Evolutionary conservation across 768 basidiomycete species (phyloP).

Genomic region (Butyriboletus loyo): DNA sequence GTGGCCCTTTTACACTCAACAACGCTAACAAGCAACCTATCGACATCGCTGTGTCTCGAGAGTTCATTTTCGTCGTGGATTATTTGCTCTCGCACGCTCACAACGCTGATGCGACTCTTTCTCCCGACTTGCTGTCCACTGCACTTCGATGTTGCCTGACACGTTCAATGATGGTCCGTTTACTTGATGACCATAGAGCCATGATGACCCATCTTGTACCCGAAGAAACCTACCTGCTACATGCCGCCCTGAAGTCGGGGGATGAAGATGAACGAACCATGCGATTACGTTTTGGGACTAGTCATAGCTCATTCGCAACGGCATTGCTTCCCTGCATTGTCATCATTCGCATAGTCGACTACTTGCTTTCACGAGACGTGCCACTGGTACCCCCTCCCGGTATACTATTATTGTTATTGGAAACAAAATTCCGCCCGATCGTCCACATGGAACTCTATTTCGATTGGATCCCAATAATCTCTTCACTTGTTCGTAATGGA

Average conservation of each 20-base stretch:
- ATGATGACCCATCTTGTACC: not conserved
- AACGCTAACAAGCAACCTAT: not conserved
- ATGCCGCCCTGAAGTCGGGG: not conserved
- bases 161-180: not conserved
- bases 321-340: not conserved
- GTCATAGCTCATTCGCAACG: not conserved
- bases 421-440: not conserved
- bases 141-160: fast-evolving
- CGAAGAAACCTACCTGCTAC: not conserved
- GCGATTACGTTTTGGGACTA: not conserved
- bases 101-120: no score
- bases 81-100: not conserved
- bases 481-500: not conserved
- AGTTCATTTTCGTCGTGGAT: not conserved
- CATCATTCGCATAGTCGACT: not conserved
- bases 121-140: not conserved
- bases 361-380: not conserved
- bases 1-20: not conserved
- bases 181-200: not conserved
- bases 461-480: not conserved
- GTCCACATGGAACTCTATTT: fast-evolving
- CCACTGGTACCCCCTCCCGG: not conserved
- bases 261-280: not conserved
- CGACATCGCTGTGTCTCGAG: not conserved
- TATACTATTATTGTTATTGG: not conserved